phyloP scores from a whole-genome alignment of 352 stramenopile species.

The Globisporangium lucens region DNA sequence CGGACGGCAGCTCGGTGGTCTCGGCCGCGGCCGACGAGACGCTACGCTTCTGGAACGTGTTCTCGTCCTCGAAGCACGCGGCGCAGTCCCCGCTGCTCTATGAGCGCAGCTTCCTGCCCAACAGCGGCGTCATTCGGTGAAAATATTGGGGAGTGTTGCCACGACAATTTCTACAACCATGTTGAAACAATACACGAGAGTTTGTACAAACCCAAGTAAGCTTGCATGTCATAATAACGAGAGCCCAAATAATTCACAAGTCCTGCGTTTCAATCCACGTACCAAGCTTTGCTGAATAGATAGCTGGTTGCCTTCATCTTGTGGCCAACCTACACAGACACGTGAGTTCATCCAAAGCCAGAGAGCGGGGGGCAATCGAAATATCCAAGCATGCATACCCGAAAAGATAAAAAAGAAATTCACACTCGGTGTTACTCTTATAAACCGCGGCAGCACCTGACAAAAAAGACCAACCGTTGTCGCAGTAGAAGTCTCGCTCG shows the following conservation, averaged over 20 bases:
- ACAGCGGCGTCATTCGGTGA: slow-evolving; percentile 17
- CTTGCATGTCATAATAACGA: not conserved
- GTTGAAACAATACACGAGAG: not conserved
- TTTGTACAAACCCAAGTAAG: not conserved
- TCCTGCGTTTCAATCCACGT: not conserved
- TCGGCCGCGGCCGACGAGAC: slow-evolving; percentile 96
- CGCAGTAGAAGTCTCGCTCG: not conserved
- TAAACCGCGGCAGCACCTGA: not conserved
- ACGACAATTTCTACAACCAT: not conserved
- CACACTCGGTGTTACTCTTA: slow-evolving; percentile 1
- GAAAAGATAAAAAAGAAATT: not conserved
- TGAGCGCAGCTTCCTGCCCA: slow-evolving; percentile 3
- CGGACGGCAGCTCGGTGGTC: slow-evolving; percentile 90
- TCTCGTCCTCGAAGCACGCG: slow-evolving; percentile 21
- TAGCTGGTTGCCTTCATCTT: not conserved
- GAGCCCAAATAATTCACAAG: not conserved
- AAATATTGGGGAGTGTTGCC: not conserved
- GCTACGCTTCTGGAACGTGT: slow-evolving; percentile 97
- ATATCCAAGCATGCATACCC: not conserved
- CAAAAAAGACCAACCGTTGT: not conserved
- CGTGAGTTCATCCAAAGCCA: not conserved
- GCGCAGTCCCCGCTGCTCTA: not conserved
- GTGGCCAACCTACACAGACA: not conserved
- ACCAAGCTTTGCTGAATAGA: not conserved
- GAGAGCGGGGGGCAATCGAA: not conserved